Percentiles rank a stretch among this genome's conserved stretches.
Evolutionary conservation across 768 basidiomycete genomes (phyloP).

Genomic region (Infundibulicybe gibba): DNA sequence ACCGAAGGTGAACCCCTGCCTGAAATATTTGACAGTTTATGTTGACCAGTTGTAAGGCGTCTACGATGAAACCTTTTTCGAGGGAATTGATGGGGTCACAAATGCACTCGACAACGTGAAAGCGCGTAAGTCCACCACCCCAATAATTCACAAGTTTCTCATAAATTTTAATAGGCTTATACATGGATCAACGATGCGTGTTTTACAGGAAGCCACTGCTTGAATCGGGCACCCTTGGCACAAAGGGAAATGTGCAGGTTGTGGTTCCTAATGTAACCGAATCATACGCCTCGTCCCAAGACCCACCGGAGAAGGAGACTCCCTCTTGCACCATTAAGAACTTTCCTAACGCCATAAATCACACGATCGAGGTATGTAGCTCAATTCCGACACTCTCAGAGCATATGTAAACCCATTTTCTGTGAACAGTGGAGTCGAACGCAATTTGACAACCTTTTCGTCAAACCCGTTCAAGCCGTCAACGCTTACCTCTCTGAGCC

Average conservation of each 20-base stretch:
- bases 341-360: slow-evolving; percentile 97
- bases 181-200: slow-evolving; percentile 98
- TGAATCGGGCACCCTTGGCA: slow-evolving; percentile 97
- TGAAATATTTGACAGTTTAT: slow-evolving; percentile 23
- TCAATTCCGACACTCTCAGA: background rate
- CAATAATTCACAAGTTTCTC: slow-evolving; percentile 6
- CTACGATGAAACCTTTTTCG: slow-evolving; percentile 89
- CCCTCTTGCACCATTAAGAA: slow-evolving; percentile 98
- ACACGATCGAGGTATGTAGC: slow-evolving; percentile 84
- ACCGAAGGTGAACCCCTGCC: slow-evolving; percentile 74
- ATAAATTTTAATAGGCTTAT: slow-evolving; percentile 55
- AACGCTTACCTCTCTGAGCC: slow-evolving; percentile 97
- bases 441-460: slow-evolving; percentile 89
- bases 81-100: slow-evolving; percentile 85
- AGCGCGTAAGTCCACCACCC: slow-evolving; percentile 62
- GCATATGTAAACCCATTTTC: background rate
- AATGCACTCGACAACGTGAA: slow-evolving; percentile 97
- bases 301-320: slow-evolving; percentile 97
- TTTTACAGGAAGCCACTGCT: slow-evolving; percentile 94
- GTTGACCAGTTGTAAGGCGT: slow-evolving; percentile 66
- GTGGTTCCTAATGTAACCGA: slow-evolving; percentile 93
- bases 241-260: slow-evolving; percentile 97
- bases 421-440: slow-evolving; percentile 80
- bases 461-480: slow-evolving; percentile 90
- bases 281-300: slow-evolving; percentile 96